Base-by-base conservation (phyloP, 345 rosid species). In the Luvunga scandens region DNA sequence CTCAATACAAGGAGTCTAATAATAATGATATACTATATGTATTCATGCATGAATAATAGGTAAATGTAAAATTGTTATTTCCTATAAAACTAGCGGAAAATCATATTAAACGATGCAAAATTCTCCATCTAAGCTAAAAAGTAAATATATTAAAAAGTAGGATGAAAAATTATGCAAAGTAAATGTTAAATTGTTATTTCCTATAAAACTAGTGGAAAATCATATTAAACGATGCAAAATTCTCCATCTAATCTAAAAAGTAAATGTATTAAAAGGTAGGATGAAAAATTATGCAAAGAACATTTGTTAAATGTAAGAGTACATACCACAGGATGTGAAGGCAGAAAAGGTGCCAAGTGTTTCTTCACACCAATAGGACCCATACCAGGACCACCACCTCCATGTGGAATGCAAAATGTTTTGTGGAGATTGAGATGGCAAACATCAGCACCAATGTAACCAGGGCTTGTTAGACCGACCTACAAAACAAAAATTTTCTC, bases 321-420 rank as follows among this genome's bases (percentile, higher is more conserved):
- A 81, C 83, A 30, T 89, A 97, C 99, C 92, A 97, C 98, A 65
- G 98, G 99, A 82, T 97, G 99, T 4, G 98, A 94, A 85, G 99
- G 98, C 76, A 97, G 83, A 81, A 90, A 97, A 38, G 98, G 95
- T 77, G 99, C 98, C 86, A 97, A 85, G 76, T 97, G 99, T 76
- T 93, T 87, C 92, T 94, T 94, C 81, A 97, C 99, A 71, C 99
- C 98, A 75, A 97, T 93, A 75, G 99, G 99, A 60, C 99, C 99
- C 99, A 97, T 97, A 75, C 99, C 99, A 71, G 98, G 98, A 81
- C 99, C 98, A 64, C 99, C 99, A 81, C 99, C 98, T 69, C 98
- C 98, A 69, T 97, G 98, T 3, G 98, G 98, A 82, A 97, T 97
- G 89, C 99, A 97, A 85, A 94, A 94, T 68, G 98, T 97, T 75